Evolutionary conservation across 257 asterid species (phyloP).

Genomic region (Solanum chilense): DNA sequence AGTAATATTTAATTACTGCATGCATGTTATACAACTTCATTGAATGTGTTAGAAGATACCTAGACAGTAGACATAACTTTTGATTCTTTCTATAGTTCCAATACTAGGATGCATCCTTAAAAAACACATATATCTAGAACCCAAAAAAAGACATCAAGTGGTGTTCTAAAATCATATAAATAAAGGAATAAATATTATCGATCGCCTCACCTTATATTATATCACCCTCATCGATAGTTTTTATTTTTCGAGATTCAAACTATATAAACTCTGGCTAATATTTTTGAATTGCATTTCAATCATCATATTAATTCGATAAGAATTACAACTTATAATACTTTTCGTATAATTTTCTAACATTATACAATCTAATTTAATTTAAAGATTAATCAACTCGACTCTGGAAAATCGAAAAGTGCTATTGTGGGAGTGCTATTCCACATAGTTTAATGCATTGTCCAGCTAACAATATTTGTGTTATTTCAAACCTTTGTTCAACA

Average conservation of each 20-base stretch:
- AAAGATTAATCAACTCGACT: neutral
- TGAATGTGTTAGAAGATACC: neutral
- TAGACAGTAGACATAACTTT: neutral
- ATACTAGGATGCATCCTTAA: neutral
- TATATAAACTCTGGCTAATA: neutral
- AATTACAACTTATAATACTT: neutral
- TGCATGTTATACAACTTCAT: too few relatives aligned
- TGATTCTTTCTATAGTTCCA: neutral
- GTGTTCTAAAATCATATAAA: neutral
- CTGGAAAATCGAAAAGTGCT: accelerated
- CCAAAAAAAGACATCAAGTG: neutral
- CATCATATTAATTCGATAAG: neutral
- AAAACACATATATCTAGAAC: neutral
- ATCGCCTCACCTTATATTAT: neutral
- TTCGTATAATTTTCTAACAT: accelerated
- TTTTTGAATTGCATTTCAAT: neutral
- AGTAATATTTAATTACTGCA: too few relatives aligned
- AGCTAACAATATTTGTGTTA: neutral
- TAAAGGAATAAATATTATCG: neutral
- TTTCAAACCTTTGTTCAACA: neutral
- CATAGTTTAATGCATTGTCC: neutral
- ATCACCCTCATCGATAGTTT: neutral
- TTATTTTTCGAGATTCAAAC: neutral
- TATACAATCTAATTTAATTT: neutral
- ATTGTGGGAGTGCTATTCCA: neutral